Evolutionary conservation across 2,329 filamentous ascomycete species (phyloP).

Genomic region (Verruconis gallopava): DNA sequence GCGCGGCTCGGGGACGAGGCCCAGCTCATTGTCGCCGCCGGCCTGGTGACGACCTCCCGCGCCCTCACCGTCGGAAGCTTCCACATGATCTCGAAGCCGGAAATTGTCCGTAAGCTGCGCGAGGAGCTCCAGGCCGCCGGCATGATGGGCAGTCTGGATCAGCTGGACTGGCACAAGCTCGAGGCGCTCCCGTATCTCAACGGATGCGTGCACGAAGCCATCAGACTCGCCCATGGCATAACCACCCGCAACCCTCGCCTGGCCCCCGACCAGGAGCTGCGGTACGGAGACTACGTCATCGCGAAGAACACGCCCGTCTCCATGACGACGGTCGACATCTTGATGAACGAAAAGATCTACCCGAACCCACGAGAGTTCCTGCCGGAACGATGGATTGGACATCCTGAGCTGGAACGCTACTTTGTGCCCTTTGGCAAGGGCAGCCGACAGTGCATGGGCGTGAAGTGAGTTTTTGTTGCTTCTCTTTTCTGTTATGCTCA

Average conservation of each 20-base stretch:
- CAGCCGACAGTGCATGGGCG: constrained; percentile 20
- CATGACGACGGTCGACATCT: constrained; percentile 6
- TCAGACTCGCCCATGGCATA: constrained; percentile 6
- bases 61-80: constrained; percentile 6
- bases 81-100: constrained; percentile 11
- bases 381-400: constrained; percentile 9
- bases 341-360: constrained; percentile 9
- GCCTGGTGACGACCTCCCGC: constrained; percentile 8
- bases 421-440: constrained; percentile 22
- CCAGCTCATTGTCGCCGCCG: constrained; percentile 8
- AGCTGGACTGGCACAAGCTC: constrained; percentile 8
- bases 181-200: constrained; percentile 10
- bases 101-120: constrained; percentile 1
- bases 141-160: neutral
- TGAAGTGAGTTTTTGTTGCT: constrained; percentile 18
- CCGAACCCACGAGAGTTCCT: constrained; percentile 4
- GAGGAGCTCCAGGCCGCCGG: constrained; percentile 2
- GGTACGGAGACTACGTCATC: constrained; percentile 9
- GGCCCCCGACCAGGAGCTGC: constrained; percentile 2
- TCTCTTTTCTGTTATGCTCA: too few species aligned
- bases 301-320: constrained; percentile 9
- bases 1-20: constrained; percentile 9
- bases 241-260: constrained; percentile 4
- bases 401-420: constrained; percentile 15
- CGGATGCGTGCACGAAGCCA: constrained; percentile 7